A percentile compares a stretch with the other conserved stretches of the same genome.
phyloP scores from a whole-genome alignment of 169 alveolate species.

The Ichthyophthirius multifiliis region DNA sequence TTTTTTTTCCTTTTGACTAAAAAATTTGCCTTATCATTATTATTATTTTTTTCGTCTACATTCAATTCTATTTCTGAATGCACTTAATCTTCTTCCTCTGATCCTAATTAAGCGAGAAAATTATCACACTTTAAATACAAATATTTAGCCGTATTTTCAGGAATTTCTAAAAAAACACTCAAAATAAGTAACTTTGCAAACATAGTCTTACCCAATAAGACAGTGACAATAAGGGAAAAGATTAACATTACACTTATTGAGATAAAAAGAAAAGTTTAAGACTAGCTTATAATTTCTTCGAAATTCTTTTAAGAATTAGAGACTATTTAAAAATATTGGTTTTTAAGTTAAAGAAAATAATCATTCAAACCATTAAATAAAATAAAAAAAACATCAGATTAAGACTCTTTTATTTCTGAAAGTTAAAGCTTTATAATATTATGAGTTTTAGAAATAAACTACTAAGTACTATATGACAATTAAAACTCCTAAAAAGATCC shows the following conservation, averaged over 20 bases:
- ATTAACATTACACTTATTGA: constrained; percentile 18
- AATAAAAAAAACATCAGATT: constrained; percentile 15
- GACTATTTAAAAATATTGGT: background rate
- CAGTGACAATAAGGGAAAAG: constrained; percentile 10
- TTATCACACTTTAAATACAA: constrained; percentile 37
- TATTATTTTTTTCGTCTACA: constrained; percentile 16
- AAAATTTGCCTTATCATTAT: constrained; percentile 15
- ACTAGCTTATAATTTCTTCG: background rate
- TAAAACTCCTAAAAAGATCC: background rate
- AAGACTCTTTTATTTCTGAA: background rate
- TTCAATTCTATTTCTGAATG: constrained; percentile 17
- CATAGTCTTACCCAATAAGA: constrained; percentile 19
- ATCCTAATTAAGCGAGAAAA: constrained; percentile 15
- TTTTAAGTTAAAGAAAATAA: background rate
- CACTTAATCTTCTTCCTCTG: constrained; percentile 36
- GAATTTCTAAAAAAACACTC: constrained; percentile 32
- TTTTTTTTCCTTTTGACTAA: constrained; percentile 30
- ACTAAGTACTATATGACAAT: background rate
- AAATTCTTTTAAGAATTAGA: background rate
- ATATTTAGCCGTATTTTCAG: constrained; percentile 35
- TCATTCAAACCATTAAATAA: constrained; percentile 24
- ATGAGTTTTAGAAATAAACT: background rate
- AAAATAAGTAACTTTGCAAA: constrained; percentile 20
- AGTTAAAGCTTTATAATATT: background rate
- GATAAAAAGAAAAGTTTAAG: background rate